Percentiles rank a stretch among this genome's conserved stretches.
These are phyloP conservation scores for Sesbania bispinosa DNA, from an alignment of 306 rosid species.

Conservation along the genomic window DNA sequence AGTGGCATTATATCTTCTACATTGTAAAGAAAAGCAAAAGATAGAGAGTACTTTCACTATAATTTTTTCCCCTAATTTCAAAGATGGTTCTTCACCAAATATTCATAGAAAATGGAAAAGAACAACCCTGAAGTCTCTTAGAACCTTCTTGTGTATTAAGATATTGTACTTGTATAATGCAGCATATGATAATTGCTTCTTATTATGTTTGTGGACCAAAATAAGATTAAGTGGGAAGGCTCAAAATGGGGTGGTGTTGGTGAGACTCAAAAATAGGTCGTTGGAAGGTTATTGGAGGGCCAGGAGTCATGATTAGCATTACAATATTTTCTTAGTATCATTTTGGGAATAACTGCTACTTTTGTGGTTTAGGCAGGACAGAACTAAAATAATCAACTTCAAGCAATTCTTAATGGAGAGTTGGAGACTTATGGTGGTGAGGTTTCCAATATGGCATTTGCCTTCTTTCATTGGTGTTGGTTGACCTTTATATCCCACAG, in stretches of 20 bases:
- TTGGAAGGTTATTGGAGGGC: constrained; percentile 19
- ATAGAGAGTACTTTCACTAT: constrained; percentile 11
- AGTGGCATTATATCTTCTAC: constrained; percentile 10
- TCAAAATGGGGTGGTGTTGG: constrained; percentile 21
- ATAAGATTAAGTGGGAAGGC: constrained; percentile 10
- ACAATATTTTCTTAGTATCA: not conserved
- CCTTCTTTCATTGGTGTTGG: not conserved
- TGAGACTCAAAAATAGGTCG: constrained; percentile 1
- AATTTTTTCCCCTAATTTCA: not conserved
- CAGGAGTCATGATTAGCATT: constrained; percentile 20
- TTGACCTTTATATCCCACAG: not conserved
- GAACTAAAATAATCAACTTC: constrained; percentile 15
- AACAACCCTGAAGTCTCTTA: not conserved
- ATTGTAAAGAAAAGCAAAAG: constrained; percentile 22
- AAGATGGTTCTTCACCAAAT: not conserved
- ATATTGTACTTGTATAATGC: constrained; percentile 17
- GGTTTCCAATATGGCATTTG: not conserved
- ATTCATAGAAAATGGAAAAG: not conserved
- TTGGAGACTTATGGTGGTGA: constrained; percentile 24
- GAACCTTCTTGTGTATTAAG: constrained; percentile 22
- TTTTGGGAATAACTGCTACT: not conserved
- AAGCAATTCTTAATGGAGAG: constrained; percentile 7
- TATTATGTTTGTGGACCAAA: constrained; percentile 26
- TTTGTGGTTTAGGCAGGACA: constrained; percentile 31
- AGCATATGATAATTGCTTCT: not conserved